Conservation (phyloP, 805 yeast genomes). For the Pichia occidentalis region DNA sequence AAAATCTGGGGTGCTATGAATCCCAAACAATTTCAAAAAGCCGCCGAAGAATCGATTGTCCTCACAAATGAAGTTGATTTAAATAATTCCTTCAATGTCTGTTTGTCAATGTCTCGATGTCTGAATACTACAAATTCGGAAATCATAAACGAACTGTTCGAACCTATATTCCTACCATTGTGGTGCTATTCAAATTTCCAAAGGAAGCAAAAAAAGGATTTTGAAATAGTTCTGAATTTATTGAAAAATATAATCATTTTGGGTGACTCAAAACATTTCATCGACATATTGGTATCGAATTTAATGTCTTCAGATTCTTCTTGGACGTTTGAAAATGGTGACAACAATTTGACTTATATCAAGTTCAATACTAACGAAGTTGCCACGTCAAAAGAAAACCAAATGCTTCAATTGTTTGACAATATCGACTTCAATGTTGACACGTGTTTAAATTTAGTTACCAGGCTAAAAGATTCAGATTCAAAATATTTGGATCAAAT, state of each 20-base stretch:
- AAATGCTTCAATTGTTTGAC: constrained; percentile 30
- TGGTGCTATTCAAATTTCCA: constrained; percentile 44
- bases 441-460: constrained; percentile 25
- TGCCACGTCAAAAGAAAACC: constrained; percentile 1
- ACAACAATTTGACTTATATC: constrained; percentile 28
- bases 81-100: constrained; percentile 58
- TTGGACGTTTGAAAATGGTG: constrained; percentile 40
- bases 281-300: constrained; percentile 16
- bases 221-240: constrained; percentile 32
- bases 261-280: constrained; percentile 14
- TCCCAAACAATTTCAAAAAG: constrained; percentile 25
- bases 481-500: constrained; percentile 38
- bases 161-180: constrained; percentile 25
- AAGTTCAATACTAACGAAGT: constrained; percentile 16
- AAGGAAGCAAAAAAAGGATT: constrained; percentile 26
- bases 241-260: constrained; percentile 29
- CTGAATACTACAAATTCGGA: constrained; percentile 29
- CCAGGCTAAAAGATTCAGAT: constrained; percentile 39
- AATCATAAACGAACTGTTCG: constrained; percentile 30
- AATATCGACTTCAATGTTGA: constrained; percentile 36
- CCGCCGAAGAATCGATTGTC: constrained; percentile 21
- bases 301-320: constrained; percentile 25
- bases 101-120: constrained; percentile 51
- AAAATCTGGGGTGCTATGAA: constrained; percentile 40
- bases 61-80: constrained; percentile 42